Base-by-base conservation (phyloP, 805 yeast species). In the Yarrowia bubula region DNA sequence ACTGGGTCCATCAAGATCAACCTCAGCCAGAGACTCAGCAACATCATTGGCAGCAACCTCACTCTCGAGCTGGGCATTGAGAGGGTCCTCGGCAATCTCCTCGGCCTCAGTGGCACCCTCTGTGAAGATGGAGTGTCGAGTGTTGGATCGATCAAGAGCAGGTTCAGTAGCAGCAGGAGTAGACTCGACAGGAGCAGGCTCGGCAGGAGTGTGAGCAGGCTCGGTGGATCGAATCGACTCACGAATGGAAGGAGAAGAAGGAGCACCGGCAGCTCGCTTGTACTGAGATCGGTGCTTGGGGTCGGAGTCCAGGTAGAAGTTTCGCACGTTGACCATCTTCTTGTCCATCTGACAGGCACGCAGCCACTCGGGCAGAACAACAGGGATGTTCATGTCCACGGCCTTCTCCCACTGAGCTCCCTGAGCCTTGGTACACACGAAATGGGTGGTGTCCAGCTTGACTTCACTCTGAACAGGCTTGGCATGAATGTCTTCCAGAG, bases 351-450 rank as follows among this genome's bases (percentile, higher is more conserved):
- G 96, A 78, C 98, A 95, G 0, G 98, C 97, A 75, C 89, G 88
- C 66, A 95, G 79, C 98, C 98, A 95, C 74, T 95, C 98, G 0
- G 99, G 98, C 75, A 96, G 84, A 32, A 95, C 92, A 43, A 95
- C 84, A 1, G 99, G 99, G 65, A 95, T 91, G 73, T 92, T 95
- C 78, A 85, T 84, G 63, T 88, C 92, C 67, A 83, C 81, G 1
- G 98, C 99, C 73, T 85, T 87, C 68, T 86, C 80, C 78, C 84
- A 89, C 75, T 90, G 92, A 15, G 86, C 81, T n/a, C 90, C 91
- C 46, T 79, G 78, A 57, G 86, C 86, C 18, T 83, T 81, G 14
- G 96, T 87, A 68, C 89, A 83, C n/a, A 95, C 80, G 72, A 88
- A 95, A 75, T 95, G 99, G 1, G 99, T 95, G 0, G 99, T 95